phyloP scores from a whole-genome alignment of 1,139 yeast species.

The Candida smagusa region DNA sequence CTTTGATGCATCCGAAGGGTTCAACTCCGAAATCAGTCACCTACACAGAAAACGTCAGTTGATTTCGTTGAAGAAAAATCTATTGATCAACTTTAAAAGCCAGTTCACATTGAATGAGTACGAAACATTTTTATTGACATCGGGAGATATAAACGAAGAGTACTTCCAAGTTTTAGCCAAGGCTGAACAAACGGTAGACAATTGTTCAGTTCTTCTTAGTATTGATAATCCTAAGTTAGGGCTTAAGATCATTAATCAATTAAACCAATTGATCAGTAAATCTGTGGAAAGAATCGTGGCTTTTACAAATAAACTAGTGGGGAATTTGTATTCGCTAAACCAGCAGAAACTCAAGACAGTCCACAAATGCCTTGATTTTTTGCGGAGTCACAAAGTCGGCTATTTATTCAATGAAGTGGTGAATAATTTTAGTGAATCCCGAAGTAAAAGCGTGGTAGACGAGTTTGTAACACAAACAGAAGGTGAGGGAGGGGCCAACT shows the following conservation, averaged over 20 bases:
- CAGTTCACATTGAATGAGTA: conserved; percentile 69
- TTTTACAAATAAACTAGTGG: conserved; percentile 34
- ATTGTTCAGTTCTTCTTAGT: conserved; percentile 66
- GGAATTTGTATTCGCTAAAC: conserved; percentile 33
- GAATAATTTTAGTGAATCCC: conserved; percentile 44
- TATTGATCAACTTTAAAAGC: conserved; percentile 57
- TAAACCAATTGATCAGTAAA: conserved; percentile 47
- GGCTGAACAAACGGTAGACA: conserved; percentile 61
- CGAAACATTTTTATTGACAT: conserved; percentile 56
- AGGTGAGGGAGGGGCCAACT: not conserved
- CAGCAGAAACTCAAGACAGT: conserved; percentile 25
- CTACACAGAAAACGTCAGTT: conserved; percentile 41
- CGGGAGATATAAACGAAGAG: conserved; percentile 45
- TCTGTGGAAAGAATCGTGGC: conserved; percentile 50
- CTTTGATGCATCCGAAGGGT: conserved; percentile 17
- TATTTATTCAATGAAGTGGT: conserved; percentile 49
- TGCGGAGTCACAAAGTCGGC: conserved; percentile 37
- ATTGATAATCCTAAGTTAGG: conserved; percentile 75
- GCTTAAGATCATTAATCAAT: conserved; percentile 59
- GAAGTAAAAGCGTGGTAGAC: conserved; percentile 55
- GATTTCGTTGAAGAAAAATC: conserved; percentile 48
- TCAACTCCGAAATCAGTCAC: conserved; percentile 35
- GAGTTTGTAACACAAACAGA: conserved; percentile 53
- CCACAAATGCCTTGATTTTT: conserved; percentile 32
- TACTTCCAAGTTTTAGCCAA: conserved; percentile 62